Conservation (phyloP, 768 basidiomycete genomes). For the Pulveroboletus frians region DNA sequence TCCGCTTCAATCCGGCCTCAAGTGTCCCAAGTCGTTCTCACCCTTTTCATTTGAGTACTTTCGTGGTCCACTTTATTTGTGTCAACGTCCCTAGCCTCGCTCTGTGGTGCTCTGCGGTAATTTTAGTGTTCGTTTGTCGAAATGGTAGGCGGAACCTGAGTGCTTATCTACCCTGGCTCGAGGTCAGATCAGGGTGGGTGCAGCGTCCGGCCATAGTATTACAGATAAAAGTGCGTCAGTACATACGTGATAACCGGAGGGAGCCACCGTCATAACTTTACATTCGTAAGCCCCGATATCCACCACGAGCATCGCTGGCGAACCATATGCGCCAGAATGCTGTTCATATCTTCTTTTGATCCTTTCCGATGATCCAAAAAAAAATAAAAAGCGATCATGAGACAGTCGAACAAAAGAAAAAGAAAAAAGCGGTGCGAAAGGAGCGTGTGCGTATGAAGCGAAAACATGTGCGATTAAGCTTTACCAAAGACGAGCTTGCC, state of each 20-base stretch:
- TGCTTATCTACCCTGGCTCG: too few species aligned
- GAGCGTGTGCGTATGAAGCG: constrained; percentile 2
- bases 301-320: constrained; percentile 6
- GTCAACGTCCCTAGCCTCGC: too few species aligned
- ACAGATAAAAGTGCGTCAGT: constrained; percentile 18
- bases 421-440: not conserved
- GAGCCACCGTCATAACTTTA: constrained; percentile 14
- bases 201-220: constrained; percentile 9
- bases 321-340: constrained; percentile 11
- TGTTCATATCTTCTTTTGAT: constrained; percentile 1
- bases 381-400: not conserved
- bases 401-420: not conserved
- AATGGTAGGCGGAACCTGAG: too few species aligned
- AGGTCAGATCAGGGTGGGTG: not conserved
- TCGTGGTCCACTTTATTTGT: too few species aligned
- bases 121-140: too few species aligned
- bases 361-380: constrained; percentile 3
- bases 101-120: too few species aligned
- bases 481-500: constrained; percentile 49
- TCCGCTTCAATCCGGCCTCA: too few species aligned
- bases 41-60: too few species aligned
- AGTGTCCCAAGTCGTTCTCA: too few species aligned
- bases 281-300: constrained; percentile 19
- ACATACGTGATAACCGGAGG: constrained; percentile 11
- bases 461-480: constrained; percentile 22